Percentiles rank a stretch among this genome's conserved stretches.
phyloP scores from a whole-genome alignment of 345 rosid genomes.

The Pugionium cornutum region DNA sequence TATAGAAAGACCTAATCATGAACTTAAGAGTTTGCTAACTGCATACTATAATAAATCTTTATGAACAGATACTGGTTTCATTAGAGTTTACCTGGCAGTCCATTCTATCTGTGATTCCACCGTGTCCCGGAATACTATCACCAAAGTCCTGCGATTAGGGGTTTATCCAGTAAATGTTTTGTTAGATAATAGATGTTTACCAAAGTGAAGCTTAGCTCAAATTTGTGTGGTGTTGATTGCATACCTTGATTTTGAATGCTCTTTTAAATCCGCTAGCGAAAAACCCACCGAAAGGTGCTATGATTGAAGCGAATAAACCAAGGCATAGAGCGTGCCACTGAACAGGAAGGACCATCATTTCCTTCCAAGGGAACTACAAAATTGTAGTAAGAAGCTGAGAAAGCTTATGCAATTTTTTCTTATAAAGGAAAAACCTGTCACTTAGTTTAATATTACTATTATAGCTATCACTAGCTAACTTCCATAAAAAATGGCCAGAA shows the following conservation, averaged over 20 bases:
- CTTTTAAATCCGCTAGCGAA: constrained; percentile 98
- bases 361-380: constrained; percentile 89
- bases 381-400: constrained; percentile 19
- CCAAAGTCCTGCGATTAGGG: constrained; percentile 76
- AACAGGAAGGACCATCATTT: constrained; percentile 74
- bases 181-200: neutral
- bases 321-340: constrained; percentile 94
- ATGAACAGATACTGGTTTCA: constrained; percentile 20
- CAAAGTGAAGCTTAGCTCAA: constrained; percentile 10
- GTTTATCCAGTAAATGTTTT: neutral
- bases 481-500: constrained; percentile 1
- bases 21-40: neutral
- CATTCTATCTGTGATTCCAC: constrained; percentile 96
- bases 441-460: neutral
- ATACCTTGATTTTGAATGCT: constrained; percentile 94
- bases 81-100: constrained; percentile 78
- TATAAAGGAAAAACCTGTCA: neutral
- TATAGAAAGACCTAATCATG: constrained; percentile 1
- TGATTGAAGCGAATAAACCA: constrained; percentile 94
- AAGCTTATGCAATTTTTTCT: neutral
- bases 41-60: too few relatives aligned
- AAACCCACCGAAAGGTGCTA: constrained; percentile 99
- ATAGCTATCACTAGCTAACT: neutral
- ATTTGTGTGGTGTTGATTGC: constrained; percentile 9
- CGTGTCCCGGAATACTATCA: constrained; percentile 99